phyloP scores from a whole-genome alignment of 2,329 filamentous ascomycete species.

The Colletotrichum tamarilloi region DNA sequence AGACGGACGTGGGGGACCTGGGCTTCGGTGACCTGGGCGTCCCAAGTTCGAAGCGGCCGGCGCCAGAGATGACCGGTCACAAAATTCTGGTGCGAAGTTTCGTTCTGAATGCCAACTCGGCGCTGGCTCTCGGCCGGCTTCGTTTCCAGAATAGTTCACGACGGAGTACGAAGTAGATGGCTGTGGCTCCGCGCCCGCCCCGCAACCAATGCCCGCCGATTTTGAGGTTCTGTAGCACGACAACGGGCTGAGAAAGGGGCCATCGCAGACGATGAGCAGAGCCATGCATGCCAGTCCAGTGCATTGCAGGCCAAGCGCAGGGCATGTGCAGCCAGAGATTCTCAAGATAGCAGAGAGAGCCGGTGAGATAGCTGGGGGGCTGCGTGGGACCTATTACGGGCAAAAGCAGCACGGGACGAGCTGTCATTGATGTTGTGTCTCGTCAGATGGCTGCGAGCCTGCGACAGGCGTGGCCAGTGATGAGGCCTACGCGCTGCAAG shows the following conservation, averaged over 20 bases:
- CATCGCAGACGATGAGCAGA: background rate
- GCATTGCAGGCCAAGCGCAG: slow-evolving; percentile 17
- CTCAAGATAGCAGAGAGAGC: background rate
- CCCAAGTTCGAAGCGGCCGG: slow-evolving; percentile 1
- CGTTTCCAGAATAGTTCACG: background rate
- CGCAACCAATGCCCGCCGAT: background rate
- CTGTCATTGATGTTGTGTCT: slow-evolving; percentile 27
- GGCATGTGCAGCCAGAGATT: background rate
- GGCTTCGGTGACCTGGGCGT: background rate
- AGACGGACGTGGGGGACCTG: slow-evolving; percentile 13
- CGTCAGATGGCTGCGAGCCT: slow-evolving; percentile 18
- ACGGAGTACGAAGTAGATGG: background rate
- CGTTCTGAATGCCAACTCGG: background rate
- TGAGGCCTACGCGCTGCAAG: background rate
- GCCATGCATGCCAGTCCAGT: slow-evolving; percentile 11
- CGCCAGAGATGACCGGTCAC: slow-evolving; percentile 9
- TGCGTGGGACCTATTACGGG: background rate
- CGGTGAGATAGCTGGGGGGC: background rate
- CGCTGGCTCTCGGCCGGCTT: background rate
- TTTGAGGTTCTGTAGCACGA: slow-evolving; percentile 8
- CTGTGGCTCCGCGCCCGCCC: background rate
- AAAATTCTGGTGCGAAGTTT: background rate
- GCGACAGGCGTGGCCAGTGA: slow-evolving; percentile 11
- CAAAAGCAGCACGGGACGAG: slow-evolving; percentile 2
- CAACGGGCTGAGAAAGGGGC: background rate